Base-by-base conservation (phyloP, 2,329 filamentous ascomycete species). In the Xylariales sp. region DNA sequence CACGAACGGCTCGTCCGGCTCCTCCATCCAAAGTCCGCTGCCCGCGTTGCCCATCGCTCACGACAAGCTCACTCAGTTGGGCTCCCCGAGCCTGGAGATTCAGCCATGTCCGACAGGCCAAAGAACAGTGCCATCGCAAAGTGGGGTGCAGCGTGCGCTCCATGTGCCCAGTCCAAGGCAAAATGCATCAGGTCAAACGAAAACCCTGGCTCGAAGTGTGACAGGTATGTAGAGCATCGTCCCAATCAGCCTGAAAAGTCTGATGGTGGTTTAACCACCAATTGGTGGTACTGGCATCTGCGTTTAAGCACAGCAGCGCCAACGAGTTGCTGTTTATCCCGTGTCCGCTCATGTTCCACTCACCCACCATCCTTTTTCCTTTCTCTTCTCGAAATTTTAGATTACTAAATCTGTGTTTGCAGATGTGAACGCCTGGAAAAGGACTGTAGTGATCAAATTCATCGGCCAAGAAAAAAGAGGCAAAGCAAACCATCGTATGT, bases 381-480 rank as follows among this genome's bases (percentile, higher is more conserved):
- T n/a, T n/a, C n/a, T n/a, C n/a, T n/a, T n/a, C n/a, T n/a, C n/a
- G n/a, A n/a, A n/a, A n/a, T n/a, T n/a, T n/a, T n/a, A n/a, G n/a
- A n/a, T n/a, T n/a, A n/a, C n/a, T n/a, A n/a, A n/a, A n/a, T n/a
- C n/a, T 17, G 5, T 14, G 8, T 21, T 16, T n/a, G 19, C 45
- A 74, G 70, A 41, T 74, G 71, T 41, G 61, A 70, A 40, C 58
- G 71, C 12, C 53, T 75, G 5, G 60, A 62, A 25, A 75, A 74
- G 43, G 61, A 66, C 23, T 75, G 72, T 42, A 54, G 60, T 0
- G 59, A 56, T 10, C 70, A 75, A 46, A 52, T 72, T 18, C 70
- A 71, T 46, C 64, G 62, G 17, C 68, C 68, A 4, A 61, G 72
- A 20, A 75, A 75, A 53, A 75, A 74, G 57, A 61, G 72, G 46